Evolutionary conservation across 805 yeast species (phyloP), one percentile per base, ranked within the genome.

Genomic region (Hanseniaspora valbyensis): DNA sequence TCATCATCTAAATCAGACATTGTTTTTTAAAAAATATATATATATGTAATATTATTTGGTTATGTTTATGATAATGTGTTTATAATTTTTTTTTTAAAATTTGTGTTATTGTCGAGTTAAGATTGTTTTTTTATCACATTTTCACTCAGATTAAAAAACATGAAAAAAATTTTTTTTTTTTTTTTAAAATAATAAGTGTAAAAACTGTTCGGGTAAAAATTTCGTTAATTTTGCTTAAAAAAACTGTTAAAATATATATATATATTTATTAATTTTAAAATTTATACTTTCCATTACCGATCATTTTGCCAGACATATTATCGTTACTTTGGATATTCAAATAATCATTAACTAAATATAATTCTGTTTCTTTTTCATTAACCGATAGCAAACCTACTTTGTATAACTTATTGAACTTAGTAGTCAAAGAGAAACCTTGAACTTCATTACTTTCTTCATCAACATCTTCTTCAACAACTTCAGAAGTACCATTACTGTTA

Each of bases 1-100:
- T 92, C 98, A 65, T 90, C 97, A 64, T 89, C 96, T 61, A 87
- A 77, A 63, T 79, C 95, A 54, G 89, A 81, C 94, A 84, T 84
- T 14, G 24, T 53, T 33, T 25, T 26, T 36, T 24, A n/a, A 32
- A 32, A n/a, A 32, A 8, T 32, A 13, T 32, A 32, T 32, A 32
- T 32, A 22, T n/a, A n/a, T n/a, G n/a, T n/a, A n/a, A n/a, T n/a
- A n/a, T 34, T 16, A 5, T 7, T 34, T 34, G 39, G 24, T 12
- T 12, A 9, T 30, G 13, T 30, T 30, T 12, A 12, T 30, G 14
- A n/a, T 30, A 14, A 4, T 30, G 7, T 30, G 10, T 28, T 7
- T 28, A 8, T 28, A 28, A 28, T 7, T 28, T 8, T 28, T 28
- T 28, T 12, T 28, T 8, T 28, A 8, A 28, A 12, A 28, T 28